phyloP scores from a whole-genome alignment of 768 basidiomycete genomes.

The Austroboletus festivus region DNA sequence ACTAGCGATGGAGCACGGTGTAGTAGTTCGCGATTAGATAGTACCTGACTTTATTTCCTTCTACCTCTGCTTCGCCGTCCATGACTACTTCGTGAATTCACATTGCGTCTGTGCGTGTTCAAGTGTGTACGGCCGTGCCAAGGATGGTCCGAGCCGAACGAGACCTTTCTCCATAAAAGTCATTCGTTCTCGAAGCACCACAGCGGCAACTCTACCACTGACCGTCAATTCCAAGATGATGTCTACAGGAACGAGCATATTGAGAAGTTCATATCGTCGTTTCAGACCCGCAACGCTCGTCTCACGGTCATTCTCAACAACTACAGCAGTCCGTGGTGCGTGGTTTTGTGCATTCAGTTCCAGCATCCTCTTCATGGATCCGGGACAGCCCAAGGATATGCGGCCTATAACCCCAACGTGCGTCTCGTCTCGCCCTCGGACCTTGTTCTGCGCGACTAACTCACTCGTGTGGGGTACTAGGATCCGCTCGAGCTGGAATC shows the following conservation, averaged over 20 bases:
- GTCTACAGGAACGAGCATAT: constrained; percentile 2
- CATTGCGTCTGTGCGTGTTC: too few relatives aligned
- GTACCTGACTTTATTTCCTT: too few relatives aligned
- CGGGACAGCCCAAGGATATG: constrained; percentile 16
- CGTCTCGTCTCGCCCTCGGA: constrained; percentile 1
- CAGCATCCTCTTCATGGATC: neutral
- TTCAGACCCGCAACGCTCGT: constrained; percentile 6
- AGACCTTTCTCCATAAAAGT: neutral
- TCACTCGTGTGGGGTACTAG: constrained; percentile 37
- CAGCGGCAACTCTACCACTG: neutral
- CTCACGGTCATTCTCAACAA: constrained; percentile 23
- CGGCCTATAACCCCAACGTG: constrained; percentile 21
- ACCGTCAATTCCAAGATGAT: neutral
- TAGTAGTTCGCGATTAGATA: neutral
- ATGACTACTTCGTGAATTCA: too few relatives aligned
- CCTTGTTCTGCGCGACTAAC: neutral
- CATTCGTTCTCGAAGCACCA: neutral
- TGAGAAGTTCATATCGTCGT: constrained; percentile 4
- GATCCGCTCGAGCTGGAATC: constrained; percentile 82
- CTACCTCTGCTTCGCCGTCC: too few relatives aligned
- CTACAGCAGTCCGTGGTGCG: constrained; percentile 17
- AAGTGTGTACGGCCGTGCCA: neutral
- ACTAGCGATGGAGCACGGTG: neutral
- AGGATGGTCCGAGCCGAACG: neutral
- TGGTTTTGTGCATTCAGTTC: neutral